A percentile compares a stretch with the other conserved stretches of the same genome.
phyloP scores from a whole-genome alignment of 2,329 filamentous ascomycete genomes.

The Zasmidium citrigriseum region DNA sequence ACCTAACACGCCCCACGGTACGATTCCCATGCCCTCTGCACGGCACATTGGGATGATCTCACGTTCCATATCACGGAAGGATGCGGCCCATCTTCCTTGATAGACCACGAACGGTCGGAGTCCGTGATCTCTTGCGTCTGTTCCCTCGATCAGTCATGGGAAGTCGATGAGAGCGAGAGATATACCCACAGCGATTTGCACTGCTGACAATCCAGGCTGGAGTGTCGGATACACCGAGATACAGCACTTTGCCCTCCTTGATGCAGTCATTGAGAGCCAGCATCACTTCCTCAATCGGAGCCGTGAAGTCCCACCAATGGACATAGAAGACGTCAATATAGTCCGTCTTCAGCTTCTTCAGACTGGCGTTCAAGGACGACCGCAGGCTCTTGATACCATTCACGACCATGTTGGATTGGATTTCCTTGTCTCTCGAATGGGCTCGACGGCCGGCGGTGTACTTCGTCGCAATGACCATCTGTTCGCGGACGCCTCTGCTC shows the following conservation, averaged over 20 bases:
- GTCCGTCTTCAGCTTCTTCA: constrained; percentile 60
- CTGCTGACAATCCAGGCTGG: constrained; percentile 60
- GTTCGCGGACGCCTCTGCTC: constrained; percentile 44
- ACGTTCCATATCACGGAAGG: constrained; percentile 50
- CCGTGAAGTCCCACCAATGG: constrained; percentile 33
- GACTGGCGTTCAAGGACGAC: constrained; percentile 43
- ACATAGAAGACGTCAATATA: constrained; percentile 63
- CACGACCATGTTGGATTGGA: constrained; percentile 55
- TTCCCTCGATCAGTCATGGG: no score
- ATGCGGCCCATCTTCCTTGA: constrained; percentile 58
- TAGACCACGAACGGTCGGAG: constrained; percentile 70
- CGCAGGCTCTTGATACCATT: constrained; percentile 64
- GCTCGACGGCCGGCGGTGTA: constrained; percentile 32
- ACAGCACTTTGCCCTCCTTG: constrained; percentile 62
- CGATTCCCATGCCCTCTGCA: constrained; percentile 59
- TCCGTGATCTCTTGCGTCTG: constrained; percentile 69
- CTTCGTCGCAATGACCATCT: constrained; percentile 35
- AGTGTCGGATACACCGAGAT: constrained; percentile 65
- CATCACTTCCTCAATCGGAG: constrained; percentile 66
- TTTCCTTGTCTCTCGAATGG: constrained; percentile 28
- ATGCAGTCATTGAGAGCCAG: constrained; percentile 65
- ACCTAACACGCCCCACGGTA: constrained; percentile 55
- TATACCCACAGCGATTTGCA: no score
- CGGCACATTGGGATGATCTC: constrained; percentile 63
- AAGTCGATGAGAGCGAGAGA: no score